Percentiles rank a stretch among this genome's conserved stretches.
These are phyloP conservation scores for Ilex aquifolium DNA, from an alignment of 257 asterid species.

Conservation along the genomic window DNA sequence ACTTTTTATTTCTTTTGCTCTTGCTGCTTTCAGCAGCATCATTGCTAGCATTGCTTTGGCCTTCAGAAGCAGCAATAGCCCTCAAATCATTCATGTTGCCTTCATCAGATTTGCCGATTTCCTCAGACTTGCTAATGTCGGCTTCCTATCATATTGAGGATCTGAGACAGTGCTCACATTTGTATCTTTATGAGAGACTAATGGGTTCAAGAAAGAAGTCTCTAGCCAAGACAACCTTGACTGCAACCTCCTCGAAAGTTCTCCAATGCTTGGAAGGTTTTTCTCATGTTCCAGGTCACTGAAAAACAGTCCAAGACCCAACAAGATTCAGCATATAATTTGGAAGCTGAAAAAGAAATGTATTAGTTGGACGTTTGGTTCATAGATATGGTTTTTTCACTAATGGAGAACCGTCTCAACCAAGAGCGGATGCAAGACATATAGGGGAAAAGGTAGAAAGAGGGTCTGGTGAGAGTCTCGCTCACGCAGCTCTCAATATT, in stretches of 20 bases:
- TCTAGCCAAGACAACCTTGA: conserved; percentile 12
- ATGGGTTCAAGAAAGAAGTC: not conserved
- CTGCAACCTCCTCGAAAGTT: conserved; percentile 16
- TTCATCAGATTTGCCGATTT: not conserved
- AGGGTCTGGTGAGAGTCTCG: too few species aligned
- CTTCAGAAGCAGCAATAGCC: not conserved
- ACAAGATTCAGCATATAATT: not conserved
- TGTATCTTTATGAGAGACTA: not conserved
- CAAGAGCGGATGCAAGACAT: too few species aligned
- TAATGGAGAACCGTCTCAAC: too few species aligned
- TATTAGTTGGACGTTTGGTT: too few species aligned
- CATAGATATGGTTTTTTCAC: too few species aligned
- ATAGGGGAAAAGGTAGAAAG: too few species aligned
- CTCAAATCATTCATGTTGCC: not conserved
- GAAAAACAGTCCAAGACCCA: not conserved
- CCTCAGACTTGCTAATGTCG: not conserved
- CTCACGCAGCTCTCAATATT: too few species aligned
- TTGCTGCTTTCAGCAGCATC: not conserved
- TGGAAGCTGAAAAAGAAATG: not conserved
- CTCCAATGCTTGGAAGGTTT: conserved; percentile 4
- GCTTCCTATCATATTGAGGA: not conserved
- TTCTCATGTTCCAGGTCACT: conserved; percentile 8
- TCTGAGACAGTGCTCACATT: not conserved
- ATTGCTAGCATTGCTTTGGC: not conserved
- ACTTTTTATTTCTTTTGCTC: not conserved